Evolutionary conservation across 1,284 basidiomycete genomes (phyloP), one percentile per base, ranked within the genome.

Genomic region (Cryptococcus sp.): DNA sequence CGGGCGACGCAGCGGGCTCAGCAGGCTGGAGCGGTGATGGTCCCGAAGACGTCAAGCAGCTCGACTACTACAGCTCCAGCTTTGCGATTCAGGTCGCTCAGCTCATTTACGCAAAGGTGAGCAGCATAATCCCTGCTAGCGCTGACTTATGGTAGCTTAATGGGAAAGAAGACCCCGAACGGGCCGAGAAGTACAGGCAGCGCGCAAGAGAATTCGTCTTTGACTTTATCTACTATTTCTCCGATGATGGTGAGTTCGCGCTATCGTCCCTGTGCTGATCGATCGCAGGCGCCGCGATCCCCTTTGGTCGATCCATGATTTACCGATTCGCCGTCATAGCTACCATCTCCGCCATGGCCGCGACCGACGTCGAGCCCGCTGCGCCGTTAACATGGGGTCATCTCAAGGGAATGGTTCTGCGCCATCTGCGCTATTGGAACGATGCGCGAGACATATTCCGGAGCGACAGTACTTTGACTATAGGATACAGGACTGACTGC

Each of bases 31-130:
- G 87, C 19, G 80, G 87, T 51, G 88, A 90, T 74, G 88, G 88
- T 0, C 88, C 88, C 1, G 86, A 87, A 67, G 88, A 88, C 6
- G 86, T 89, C 7, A 81, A 86, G n/a, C 88, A 89, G 70, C 82
- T 89, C 27, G 88, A 90, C 69, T 90, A 90, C 70, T 90, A 89
- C 68, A 88, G 87, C 1, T 88, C 87, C 1, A 88, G 87, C 5
- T 90, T 89, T 67, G 88, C 88, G 16, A 89, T 90, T 66, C 88
- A 89, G 71, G 87, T 84, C 61, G 85, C 88, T 0, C 88, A 89
- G 70, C 78, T 89, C 46, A 83, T 84, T 1, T 90, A 89, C 68
- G 86, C 87, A 25, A 88, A 87, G 61, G 68, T 73, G 38, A 61
- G 69, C 44, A 5, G 31, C 22, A 16, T 17, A 38, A 27, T 8